Evolutionary conservation across 805 yeast genomes (phyloP).

Genomic region (Schwanniomyces polymorphus): DNA sequence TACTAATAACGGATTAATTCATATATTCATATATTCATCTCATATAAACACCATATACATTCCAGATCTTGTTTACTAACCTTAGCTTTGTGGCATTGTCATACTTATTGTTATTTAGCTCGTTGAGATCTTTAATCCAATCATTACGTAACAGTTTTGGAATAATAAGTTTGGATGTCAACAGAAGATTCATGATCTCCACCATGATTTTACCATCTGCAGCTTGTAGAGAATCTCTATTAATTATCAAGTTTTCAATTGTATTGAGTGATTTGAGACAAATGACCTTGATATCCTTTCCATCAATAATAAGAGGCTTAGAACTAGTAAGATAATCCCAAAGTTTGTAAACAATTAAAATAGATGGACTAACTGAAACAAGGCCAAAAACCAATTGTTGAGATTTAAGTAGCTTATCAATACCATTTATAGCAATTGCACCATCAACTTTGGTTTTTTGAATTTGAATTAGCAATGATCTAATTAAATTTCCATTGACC

Average conservation of each 20-base stretch:
- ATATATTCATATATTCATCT: slow-evolving; percentile 8
- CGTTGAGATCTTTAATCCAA: slow-evolving; percentile 66
- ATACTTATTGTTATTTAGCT: slow-evolving; percentile 46
- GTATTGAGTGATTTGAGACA: slow-evolving; percentile 52
- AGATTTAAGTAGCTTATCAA: slow-evolving; percentile 82
- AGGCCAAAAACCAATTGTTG: slow-evolving; percentile 94
- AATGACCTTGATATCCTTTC: slow-evolving; percentile 33
- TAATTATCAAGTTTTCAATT: slow-evolving; percentile 48
- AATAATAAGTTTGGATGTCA: slow-evolving; percentile 46
- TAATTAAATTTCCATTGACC: slow-evolving; percentile 67
- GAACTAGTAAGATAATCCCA: slow-evolving; percentile 35
- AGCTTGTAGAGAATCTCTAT: slow-evolving; percentile 18
- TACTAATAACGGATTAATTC: neutral
- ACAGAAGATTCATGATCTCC: slow-evolving; percentile 60
- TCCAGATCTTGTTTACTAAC: slow-evolving; percentile 60
- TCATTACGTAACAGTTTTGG: slow-evolving; percentile 52
- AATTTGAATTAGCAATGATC: slow-evolving; percentile 84
- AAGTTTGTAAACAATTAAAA: slow-evolving; percentile 54
- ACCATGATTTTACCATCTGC: slow-evolving; percentile 62
- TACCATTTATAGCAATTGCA: slow-evolving; percentile 83
- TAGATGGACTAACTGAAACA: slow-evolving; percentile 84
- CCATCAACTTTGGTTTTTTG: slow-evolving; percentile 97
- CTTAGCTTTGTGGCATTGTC: slow-evolving; percentile 39
- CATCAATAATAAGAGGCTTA: slow-evolving; percentile 28
- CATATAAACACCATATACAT: slow-evolving; percentile 50